Evolutionary conservation across 257 asterid genomes (phyloP).

Genomic region (Dorcoceras hygrometricum): DNA sequence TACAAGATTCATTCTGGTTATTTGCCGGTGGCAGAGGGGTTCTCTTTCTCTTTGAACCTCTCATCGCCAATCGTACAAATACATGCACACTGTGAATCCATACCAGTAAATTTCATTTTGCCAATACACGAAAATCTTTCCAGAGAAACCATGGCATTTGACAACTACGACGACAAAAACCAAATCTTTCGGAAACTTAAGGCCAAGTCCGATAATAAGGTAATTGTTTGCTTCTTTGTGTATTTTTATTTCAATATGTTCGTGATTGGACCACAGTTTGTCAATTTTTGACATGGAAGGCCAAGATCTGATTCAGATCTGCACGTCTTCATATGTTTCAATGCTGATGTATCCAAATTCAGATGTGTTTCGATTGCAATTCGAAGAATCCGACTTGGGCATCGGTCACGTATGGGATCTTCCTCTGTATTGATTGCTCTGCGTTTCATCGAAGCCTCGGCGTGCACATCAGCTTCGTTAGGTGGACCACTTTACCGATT

Average conservation of each 20-base stretch:
- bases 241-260: not conserved
- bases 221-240: slow-evolving; percentile 19
- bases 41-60: not conserved
- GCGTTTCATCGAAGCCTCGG: slow-evolving; percentile 94
- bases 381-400: slow-evolving; percentile 98
- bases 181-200: slow-evolving; percentile 86
- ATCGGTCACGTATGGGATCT: slow-evolving; percentile 93
- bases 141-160: slow-evolving; percentile 67
- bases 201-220: slow-evolving; percentile 89
- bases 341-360: slow-evolving; percentile 20
- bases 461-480: slow-evolving; percentile 91
- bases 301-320: slow-evolving; percentile 84
- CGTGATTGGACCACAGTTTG: not conserved
- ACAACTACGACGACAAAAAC: slow-evolving; percentile 66
- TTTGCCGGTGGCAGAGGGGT: not conserved
- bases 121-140: not conserved
- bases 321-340: slow-evolving; percentile 17
- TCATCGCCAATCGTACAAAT: not conserved
- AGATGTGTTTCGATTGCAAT: slow-evolving; percentile 98
- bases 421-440: slow-evolving; percentile 91
- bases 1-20: no score
- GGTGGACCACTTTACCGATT: slow-evolving; percentile 39
- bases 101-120: not conserved
- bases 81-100: not conserved
- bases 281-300: slow-evolving; percentile 19